Evolutionary conservation across 1,139 yeast genomes (phyloP).

Genomic region (Candida gigantensis): DNA sequence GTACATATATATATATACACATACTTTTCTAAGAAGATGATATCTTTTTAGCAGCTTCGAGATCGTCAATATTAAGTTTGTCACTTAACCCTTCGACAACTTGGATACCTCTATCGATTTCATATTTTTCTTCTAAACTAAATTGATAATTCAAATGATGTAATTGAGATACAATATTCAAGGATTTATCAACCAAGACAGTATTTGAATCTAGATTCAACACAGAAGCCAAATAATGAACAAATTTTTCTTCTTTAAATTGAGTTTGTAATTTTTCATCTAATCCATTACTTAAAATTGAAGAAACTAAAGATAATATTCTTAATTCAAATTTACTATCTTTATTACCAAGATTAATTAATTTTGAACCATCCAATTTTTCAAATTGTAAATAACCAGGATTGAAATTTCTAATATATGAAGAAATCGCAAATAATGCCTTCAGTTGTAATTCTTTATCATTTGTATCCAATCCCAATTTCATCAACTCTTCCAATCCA

Average conservation of each 20-base stretch:
- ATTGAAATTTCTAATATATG: constrained; percentile 69
- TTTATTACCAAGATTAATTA: constrained; percentile 21
- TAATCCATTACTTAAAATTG: constrained; percentile 56
- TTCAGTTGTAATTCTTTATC: constrained; percentile 53
- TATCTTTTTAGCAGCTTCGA: constrained; percentile 50
- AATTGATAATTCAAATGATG: constrained; percentile 48
- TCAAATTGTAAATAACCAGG: constrained; percentile 58
- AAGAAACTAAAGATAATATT: constrained; percentile 56
- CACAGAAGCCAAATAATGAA: constrained; percentile 38
- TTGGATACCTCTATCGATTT: constrained; percentile 41
- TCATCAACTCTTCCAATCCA: constrained; percentile 50
- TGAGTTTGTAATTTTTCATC: constrained; percentile 37
- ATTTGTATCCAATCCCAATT: constrained; percentile 26
- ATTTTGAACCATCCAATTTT: constrained; percentile 63
- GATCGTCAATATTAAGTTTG: constrained; percentile 55
- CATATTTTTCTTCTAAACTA: constrained; percentile 43
- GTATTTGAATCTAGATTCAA: constrained; percentile 43
- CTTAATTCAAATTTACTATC: constrained; percentile 51
- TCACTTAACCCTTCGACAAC: constrained; percentile 47
- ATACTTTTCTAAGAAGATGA: constrained; percentile 7
- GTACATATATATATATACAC: neutral
- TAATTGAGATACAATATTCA: constrained; percentile 55
- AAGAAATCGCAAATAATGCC: constrained; percentile 75
- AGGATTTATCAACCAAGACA: constrained; percentile 61
- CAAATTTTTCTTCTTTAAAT: constrained; percentile 44